phyloP scores from a whole-genome alignment of 805 yeast genomes.

The Suhomyces emberorum region DNA sequence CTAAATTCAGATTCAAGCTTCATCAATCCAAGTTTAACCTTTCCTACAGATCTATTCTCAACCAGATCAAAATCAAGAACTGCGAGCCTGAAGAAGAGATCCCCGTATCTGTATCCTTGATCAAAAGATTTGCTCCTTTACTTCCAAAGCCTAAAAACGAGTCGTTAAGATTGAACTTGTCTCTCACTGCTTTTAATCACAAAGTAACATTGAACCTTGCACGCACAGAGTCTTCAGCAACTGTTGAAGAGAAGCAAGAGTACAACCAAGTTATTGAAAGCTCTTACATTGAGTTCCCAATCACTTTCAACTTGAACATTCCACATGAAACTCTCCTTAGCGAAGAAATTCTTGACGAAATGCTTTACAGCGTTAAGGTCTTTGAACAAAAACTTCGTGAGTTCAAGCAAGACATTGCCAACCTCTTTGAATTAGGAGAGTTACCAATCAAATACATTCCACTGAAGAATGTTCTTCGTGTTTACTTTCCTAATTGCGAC shows the following conservation, averaged over 20 bases:
- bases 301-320: slow-evolving; percentile 24
- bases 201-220: slow-evolving; percentile 18
- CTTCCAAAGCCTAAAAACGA: slow-evolving; percentile 5
- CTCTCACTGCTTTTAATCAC: slow-evolving; percentile 24
- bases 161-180: slow-evolving; percentile 24
- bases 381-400: slow-evolving; percentile 42
- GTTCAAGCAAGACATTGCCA: slow-evolving; percentile 41
- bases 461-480: slow-evolving; percentile 41
- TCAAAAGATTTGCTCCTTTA: slow-evolving; percentile 1
- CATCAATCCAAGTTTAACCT: slow-evolving; percentile 17
- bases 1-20: slow-evolving; percentile 16
- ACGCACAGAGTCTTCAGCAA: slow-evolving; percentile 18
- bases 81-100: background rate
- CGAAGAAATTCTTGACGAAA: slow-evolving; percentile 40
- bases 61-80: slow-evolving; percentile 2
- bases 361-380: slow-evolving; percentile 55
- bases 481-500: slow-evolving; percentile 73
- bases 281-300: slow-evolving; percentile 35
- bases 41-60: slow-evolving; percentile 18
- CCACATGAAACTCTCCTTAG: slow-evolving; percentile 32
- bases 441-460: slow-evolving; percentile 53
- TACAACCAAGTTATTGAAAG: slow-evolving; percentile 17
- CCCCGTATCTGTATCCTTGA: background rate
- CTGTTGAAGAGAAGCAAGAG: slow-evolving; percentile 13
- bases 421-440: slow-evolving; percentile 59